Evolutionary conservation across 306 rosid genomes (phyloP).

Genomic region (Ceratonia siliqua): DNA sequence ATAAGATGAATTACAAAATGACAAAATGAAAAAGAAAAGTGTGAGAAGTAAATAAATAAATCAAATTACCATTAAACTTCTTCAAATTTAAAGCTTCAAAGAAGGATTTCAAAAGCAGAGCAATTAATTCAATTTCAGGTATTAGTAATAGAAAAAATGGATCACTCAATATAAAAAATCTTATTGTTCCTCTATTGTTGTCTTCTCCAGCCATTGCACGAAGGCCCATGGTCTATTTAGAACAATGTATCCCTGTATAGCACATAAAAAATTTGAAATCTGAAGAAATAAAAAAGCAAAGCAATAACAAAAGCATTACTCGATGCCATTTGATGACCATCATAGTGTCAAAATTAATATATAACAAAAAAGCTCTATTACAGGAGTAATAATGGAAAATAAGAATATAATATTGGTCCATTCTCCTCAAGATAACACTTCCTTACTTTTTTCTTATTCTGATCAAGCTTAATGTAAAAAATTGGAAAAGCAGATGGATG

Average conservation of each 20-base stretch:
- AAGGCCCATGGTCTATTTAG: constrained; percentile 99
- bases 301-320: no score
- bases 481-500: constrained; percentile 92
- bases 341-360: no score
- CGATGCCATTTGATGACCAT: no score
- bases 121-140: constrained; percentile 14
- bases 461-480: constrained; percentile 75
- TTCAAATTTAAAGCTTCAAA: constrained; percentile 35
- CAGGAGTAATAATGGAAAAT: constrained; percentile 99
- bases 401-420: constrained; percentile 83
- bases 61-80: constrained; percentile 39
- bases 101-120: constrained; percentile 38
- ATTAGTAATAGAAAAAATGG: constrained; percentile 7
- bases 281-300: no score
- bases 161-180: constrained; percentile 37
- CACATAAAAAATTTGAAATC: no score
- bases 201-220: constrained; percentile 92
- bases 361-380: no score
- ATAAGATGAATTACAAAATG: background rate
- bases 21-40: background rate
- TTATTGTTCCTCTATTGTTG: constrained; percentile 90
- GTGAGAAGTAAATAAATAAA: background rate
- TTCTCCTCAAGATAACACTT: constrained; percentile 80
- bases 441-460: constrained; percentile 69
- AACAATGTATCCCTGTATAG: constrained; percentile 80